phyloP scores from a whole-genome alignment of 1,284 basidiomycete genomes.

The Kwoniella shivajii region DNA sequence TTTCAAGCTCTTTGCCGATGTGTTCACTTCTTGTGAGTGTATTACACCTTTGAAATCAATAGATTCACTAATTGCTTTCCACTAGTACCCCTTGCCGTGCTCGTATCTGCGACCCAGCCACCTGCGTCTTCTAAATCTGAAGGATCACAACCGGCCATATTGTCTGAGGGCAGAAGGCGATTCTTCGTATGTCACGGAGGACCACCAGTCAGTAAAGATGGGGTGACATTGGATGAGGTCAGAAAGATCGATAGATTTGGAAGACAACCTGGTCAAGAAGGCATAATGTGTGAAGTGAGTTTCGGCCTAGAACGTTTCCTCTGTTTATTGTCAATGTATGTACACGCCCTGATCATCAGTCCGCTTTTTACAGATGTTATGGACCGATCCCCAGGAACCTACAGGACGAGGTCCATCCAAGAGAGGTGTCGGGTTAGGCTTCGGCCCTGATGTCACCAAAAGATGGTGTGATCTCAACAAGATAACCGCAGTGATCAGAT shows the following conservation, averaged over 20 bases:
- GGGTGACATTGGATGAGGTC: constrained; percentile 89
- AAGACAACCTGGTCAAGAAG: constrained; percentile 89
- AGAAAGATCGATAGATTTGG: constrained; percentile 83
- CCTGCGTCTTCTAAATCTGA: constrained; percentile 57
- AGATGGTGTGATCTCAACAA: constrained; percentile 86
- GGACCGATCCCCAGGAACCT: constrained; percentile 92
- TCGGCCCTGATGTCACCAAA: constrained; percentile 89
- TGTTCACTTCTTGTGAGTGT: constrained; percentile 81
- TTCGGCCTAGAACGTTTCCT: background rate
- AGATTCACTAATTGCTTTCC: background rate
- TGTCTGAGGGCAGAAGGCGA: constrained; percentile 79
- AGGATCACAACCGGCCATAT: constrained; percentile 60
- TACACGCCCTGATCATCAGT: too few species aligned
- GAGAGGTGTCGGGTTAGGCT: constrained; percentile 92
- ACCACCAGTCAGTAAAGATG: constrained; percentile 85
- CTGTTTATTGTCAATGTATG: background rate
- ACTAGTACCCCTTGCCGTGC: constrained; percentile 84
- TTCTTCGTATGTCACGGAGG: constrained; percentile 98
- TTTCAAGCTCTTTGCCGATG: constrained; percentile 84
- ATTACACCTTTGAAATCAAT: background rate
- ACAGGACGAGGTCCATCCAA: constrained; percentile 96
- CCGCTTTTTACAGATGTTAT: constrained; percentile 62
- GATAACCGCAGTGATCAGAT: constrained; percentile 86
- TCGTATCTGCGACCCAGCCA: constrained; percentile 72
- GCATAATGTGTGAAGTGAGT: constrained; percentile 77